Conservation (phyloP, 352 stramenopile species). For the Globisporangium megalacanthum region DNA sequence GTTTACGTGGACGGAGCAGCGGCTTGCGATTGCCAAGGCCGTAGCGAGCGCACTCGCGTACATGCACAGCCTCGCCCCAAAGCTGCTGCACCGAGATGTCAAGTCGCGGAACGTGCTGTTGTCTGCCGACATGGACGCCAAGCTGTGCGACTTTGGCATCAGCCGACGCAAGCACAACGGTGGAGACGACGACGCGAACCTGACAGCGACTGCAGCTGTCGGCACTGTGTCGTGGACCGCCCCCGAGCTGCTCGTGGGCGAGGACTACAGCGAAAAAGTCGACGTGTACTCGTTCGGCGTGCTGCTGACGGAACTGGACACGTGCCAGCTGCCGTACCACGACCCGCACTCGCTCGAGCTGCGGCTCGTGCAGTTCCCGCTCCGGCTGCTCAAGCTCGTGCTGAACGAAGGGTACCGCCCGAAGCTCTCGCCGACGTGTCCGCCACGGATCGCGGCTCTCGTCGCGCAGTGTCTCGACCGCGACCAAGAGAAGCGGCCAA, state of each 20-base stretch:
- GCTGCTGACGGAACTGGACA: constrained; percentile 71
- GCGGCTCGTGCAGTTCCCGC: constrained; percentile 39
- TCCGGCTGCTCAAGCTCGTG: constrained; percentile 57
- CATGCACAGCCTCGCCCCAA: constrained; percentile 36
- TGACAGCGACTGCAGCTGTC: constrained; percentile 42
- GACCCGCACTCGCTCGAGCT: constrained; percentile 35
- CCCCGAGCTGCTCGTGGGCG: constrained; percentile 51
- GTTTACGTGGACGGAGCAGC: constrained; percentile 50
- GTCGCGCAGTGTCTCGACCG: constrained; percentile 47
- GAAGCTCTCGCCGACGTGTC: constrained; percentile 43
- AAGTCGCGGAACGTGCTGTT: constrained; percentile 1
- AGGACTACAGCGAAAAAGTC: constrained; percentile 67
- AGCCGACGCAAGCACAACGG: constrained; percentile 33
- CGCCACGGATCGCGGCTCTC: constrained; percentile 51
- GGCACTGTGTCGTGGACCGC: constrained; percentile 65
- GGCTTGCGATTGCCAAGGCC: constrained; percentile 46
- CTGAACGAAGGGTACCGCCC: constrained; percentile 53
- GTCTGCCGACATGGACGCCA: constrained; percentile 16
- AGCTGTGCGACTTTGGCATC: constrained; percentile 68
- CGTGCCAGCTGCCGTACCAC: constrained; percentile 62
- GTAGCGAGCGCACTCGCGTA: constrained; percentile 69
- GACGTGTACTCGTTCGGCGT: constrained; percentile 80
- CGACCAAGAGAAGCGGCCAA: constrained; percentile 43
- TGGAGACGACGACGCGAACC: constrained; percentile 34
- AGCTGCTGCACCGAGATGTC: constrained; percentile 1